Evolutionary conservation across 352 stramenopile species (phyloP).

Genomic region (Pythium phragmitis): DNA sequence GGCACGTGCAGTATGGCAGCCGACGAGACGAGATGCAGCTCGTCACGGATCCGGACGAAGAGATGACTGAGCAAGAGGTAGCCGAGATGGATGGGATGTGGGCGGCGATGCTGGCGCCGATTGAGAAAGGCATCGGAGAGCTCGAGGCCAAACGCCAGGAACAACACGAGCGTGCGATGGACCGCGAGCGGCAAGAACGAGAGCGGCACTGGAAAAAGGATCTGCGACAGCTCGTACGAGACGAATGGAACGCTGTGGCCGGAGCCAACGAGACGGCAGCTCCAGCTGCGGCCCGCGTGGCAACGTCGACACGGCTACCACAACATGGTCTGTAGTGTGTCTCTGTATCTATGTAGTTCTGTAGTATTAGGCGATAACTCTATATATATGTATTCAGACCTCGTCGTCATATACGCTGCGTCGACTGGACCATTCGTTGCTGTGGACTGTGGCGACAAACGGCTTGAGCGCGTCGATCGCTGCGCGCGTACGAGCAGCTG

Average conservation of each 20-base stretch:
- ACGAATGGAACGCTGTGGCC: constrained; percentile 5
- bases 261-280: neutral
- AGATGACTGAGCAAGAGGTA: neutral
- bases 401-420: constrained; percentile 85
- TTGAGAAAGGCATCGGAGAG: constrained; percentile 37
- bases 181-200: constrained; percentile 37
- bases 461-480: constrained; percentile 33
- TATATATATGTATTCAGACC: constrained; percentile 31
- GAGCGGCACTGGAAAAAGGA: constrained; percentile 28
- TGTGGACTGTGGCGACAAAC: constrained; percentile 46
- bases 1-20: neutral
- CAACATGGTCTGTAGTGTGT: neutral
- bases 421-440: constrained; percentile 60
- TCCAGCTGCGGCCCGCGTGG: neutral
- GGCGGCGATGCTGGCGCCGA: constrained; percentile 15
- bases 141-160: constrained; percentile 33
- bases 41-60: neutral
- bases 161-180: constrained; percentile 39
- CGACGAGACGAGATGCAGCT: neutral
- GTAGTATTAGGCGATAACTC: too few relatives aligned
- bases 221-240: constrained; percentile 20
- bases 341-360: neutral
- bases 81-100: constrained; percentile 17
- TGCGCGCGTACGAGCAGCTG: constrained; percentile 21
- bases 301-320: neutral